Evolutionary conservation across 768 basidiomycete species (phyloP).

Genomic region (Boletus rubropictus): DNA sequence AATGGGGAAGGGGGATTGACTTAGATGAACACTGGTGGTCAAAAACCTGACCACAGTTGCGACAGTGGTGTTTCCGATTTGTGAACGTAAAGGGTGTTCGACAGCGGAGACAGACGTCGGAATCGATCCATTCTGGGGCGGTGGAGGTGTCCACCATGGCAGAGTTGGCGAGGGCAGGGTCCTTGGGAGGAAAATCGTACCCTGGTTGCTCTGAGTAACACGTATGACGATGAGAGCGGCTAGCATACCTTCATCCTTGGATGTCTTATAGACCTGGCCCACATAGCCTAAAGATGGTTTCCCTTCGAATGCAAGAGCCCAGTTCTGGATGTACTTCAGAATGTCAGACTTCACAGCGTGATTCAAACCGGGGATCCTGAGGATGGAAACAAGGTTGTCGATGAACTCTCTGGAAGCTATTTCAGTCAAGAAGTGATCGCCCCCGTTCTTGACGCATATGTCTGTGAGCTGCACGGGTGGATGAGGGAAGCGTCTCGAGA

Average conservation of each 20-base stretch:
- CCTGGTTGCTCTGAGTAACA: conserved; percentile 37
- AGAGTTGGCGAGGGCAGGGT: conserved; percentile 59
- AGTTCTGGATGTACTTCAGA: conserved; percentile 80
- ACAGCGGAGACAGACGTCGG: conserved; percentile 90
- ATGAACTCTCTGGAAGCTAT: conserved; percentile 87
- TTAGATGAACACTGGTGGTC: conserved; percentile 91
- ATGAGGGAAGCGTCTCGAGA: conserved; percentile 2
- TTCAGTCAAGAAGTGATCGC: conserved; percentile 83
- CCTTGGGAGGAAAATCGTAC: conserved; percentile 81
- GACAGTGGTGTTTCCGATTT: conserved; percentile 96
- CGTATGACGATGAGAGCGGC: neutral
- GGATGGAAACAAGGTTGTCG: conserved; percentile 86
- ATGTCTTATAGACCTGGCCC: conserved; percentile 70
- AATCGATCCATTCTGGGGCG: conserved; percentile 96
- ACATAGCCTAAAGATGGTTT: conserved; percentile 71
- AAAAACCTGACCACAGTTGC: conserved; percentile 96
- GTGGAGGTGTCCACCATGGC: conserved; percentile 89
- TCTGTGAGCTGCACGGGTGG: conserved; percentile 65
- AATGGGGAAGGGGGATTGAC: conserved; percentile 79
- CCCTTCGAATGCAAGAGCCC: conserved; percentile 86
- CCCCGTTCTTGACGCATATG: conserved; percentile 93
- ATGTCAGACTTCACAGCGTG: conserved; percentile 79
- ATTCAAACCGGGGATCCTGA: conserved; percentile 72
- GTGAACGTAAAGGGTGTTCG: conserved; percentile 88
- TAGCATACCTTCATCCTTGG: conserved; percentile 65